A percentile compares a stretch with the other conserved stretches of the same genome.
phyloP scores from a whole-genome alignment of 257 asterid species.

The Solanum pinnatisectum region DNA sequence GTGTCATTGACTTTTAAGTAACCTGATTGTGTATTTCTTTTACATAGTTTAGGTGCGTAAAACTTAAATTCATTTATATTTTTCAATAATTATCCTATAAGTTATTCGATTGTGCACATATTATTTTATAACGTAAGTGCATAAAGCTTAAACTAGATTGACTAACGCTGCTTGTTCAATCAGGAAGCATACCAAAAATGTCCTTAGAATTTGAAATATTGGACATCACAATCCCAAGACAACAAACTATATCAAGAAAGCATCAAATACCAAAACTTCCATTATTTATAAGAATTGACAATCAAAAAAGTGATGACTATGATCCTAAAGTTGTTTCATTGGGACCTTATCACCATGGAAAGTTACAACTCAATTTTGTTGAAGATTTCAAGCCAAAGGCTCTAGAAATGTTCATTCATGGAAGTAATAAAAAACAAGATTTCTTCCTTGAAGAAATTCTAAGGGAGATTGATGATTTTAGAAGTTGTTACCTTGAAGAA shows the following conservation, averaged over 20 bases:
- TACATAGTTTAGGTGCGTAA: not conserved
- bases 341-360: conserved; percentile 22
- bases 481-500: conserved; percentile 7
- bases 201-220: not conserved
- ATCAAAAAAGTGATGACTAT: not conserved
- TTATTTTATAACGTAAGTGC: accelerated
- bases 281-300: not conserved
- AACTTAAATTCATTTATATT: too few relatives aligned
- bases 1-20: not conserved
- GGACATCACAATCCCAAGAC: not conserved
- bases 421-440: not conserved
- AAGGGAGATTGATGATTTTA: not conserved
- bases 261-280: conserved; percentile 5
- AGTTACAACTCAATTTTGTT: not conserved
- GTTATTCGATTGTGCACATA: not conserved
- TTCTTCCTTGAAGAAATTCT: not conserved
- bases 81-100: not conserved
- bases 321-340: conserved; percentile 16
- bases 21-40: not conserved
- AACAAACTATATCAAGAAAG: not conserved
- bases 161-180: not conserved
- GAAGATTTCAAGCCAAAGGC: conserved; percentile 13
- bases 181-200: not conserved
- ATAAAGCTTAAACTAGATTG: not conserved
- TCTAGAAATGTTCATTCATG: not conserved